Base-by-base conservation (phyloP, 31 red algal species). In the Asparagopsis taxiformis region DNA sequence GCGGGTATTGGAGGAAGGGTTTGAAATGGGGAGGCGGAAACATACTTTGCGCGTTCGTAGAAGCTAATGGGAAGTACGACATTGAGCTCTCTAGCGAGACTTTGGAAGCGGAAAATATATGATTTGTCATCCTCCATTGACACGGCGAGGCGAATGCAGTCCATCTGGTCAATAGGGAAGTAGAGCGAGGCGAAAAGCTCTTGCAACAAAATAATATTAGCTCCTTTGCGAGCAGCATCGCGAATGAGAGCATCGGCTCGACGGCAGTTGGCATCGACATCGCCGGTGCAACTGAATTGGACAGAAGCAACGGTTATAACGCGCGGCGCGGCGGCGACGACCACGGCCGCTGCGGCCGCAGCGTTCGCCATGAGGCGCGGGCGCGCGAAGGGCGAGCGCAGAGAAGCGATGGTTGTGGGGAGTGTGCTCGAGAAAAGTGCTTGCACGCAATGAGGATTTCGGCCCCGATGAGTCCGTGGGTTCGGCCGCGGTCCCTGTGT, bases 11-110 rank as follows among this genome's bases (percentile, higher is more conserved):
- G 5, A 10, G 10, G 35, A 4, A 70, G 19, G 26, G 24, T 19
- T 19, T 3, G 34, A 34, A 35, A 65, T 5, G 24, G 51, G 63
- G 20, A 32, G 9, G 30, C 7, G 25, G 29, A 44, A 74, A 84
- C 80, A 44, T 85, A 85, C 80, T 84, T 85, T 34, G 77, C 63
- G 31, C 76, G 78, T 59, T 97, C 93, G 74, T 77, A 97, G 43
- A 97, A 97, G 36, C 82, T 89, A 1, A 97, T 80, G 3, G 87
- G 85, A 2, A 97, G 62, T 21, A 91, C 93, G 36, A 88, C 93
- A 16, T 32, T 58, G 8, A 87, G 70, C 54, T 87, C 74, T 36
- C 67, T 65, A 1, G 87, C 87, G 1, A 97, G 60, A 36, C 31
- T 82, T 30, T 85, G 79, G 68, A 91, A 97, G 56, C 89, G 82